These are phyloP conservation scores for Alternaria incomplexa DNA, from an alignment of 2,329 filamentous ascomycete species.

Conservation along the genomic window DNA sequence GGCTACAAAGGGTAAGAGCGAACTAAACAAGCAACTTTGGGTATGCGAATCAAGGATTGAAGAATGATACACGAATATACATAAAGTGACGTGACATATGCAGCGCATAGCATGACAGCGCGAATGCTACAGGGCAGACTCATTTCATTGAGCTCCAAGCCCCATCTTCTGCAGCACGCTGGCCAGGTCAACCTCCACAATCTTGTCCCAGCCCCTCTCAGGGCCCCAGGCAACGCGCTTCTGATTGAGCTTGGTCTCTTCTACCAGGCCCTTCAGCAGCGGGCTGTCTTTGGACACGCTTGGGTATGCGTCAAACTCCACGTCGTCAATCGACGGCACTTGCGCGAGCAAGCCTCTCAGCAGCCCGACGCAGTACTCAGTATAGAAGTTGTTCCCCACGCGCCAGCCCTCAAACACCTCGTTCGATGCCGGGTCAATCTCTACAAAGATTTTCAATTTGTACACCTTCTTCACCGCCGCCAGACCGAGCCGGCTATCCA, in stretches of 20 bases:
- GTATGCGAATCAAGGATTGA: background rate
- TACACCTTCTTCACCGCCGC: conserved; percentile 65
- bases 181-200: conserved; percentile 38
- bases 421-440: conserved; percentile 72
- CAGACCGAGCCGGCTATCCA: conserved; percentile 69
- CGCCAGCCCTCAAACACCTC: conserved; percentile 72
- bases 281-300: conserved; percentile 69
- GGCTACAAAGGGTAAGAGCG: background rate
- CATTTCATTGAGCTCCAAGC: background rate
- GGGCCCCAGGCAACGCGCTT: conserved; percentile 71
- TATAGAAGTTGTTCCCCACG: conserved; percentile 71
- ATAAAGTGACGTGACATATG: background rate
- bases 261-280: conserved; percentile 68
- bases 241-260: conserved; percentile 56
- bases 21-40: background rate
- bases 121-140: background rate
- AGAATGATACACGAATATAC: background rate
- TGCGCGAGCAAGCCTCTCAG: conserved; percentile 63
- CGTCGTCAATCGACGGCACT: conserved; percentile 61
- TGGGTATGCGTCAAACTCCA: conserved; percentile 74
- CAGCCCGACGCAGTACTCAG: conserved; percentile 66
- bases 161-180: conserved; percentile 36
- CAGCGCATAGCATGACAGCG: background rate
- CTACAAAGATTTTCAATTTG: conserved; percentile 70
- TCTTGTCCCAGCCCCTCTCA: conserved; percentile 66